These are phyloP conservation scores for Populus trichocarpa DNA, from an alignment of 441 rosid genomes.

Conservation along the genomic window DNA sequence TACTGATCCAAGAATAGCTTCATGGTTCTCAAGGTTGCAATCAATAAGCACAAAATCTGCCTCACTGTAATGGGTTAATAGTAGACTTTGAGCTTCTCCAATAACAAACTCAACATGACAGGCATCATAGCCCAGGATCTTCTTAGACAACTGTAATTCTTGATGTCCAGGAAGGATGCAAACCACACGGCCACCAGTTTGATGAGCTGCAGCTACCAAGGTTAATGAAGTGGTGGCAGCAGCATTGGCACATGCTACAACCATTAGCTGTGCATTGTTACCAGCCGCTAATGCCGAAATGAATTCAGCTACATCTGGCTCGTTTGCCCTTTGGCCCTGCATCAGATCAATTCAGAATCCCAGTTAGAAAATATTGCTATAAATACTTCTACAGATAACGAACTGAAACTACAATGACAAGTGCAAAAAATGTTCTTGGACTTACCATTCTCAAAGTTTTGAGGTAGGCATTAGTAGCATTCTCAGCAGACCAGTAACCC, in stretches of 20 bases:
- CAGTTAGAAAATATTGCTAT: not conserved
- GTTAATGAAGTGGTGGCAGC: conserved; percentile 56
- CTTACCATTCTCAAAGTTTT: conserved; percentile 73
- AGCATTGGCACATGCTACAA: conserved; percentile 49
- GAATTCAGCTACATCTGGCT: conserved; percentile 82
- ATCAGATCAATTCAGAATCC: not conserved
- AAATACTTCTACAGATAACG: not conserved
- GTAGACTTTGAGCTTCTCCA: conserved; percentile 47
- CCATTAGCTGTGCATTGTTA: conserved; percentile 69
- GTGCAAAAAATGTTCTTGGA: not conserved
- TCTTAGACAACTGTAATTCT: conserved; percentile 36
- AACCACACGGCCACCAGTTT: conserved; percentile 71
- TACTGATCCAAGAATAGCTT: conserved; percentile 38
- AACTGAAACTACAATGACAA: not conserved
- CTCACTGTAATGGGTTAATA: conserved; percentile 41
- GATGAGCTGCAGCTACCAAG: conserved; percentile 67
- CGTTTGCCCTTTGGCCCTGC: conserved; percentile 65
- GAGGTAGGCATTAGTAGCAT: conserved; percentile 92
- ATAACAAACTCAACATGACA: conserved; percentile 55
- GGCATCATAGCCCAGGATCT: conserved; percentile 42
- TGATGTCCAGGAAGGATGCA: conserved; percentile 48
- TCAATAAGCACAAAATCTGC: conserved; percentile 83
- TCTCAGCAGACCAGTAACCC: conserved; percentile 95
- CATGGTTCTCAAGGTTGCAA: conserved; percentile 60
- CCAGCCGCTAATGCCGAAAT: conserved; percentile 89